Evolutionary conservation across 345 rosid genomes (phyloP).

Genomic region (Erucastrum elatum): DNA sequence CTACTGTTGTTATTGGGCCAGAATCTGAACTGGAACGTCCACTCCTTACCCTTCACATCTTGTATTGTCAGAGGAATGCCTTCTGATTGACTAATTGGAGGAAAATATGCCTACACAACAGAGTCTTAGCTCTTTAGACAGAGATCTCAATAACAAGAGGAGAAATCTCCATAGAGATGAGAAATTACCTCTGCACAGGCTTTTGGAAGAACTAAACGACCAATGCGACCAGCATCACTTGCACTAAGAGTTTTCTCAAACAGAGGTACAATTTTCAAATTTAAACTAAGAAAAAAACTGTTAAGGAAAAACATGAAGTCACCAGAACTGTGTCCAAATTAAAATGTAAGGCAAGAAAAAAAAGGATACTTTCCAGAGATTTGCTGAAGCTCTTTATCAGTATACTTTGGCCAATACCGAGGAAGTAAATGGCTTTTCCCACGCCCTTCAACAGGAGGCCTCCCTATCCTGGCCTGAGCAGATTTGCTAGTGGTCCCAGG

Average conservation of each 20-base stretch:
- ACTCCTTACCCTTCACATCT: constrained; percentile 85
- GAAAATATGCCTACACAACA: constrained; percentile 80
- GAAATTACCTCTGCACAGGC: constrained; percentile 88
- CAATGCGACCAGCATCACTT: constrained; percentile 98
- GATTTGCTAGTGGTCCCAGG: constrained; percentile 49
- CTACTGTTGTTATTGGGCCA: constrained; percentile 99
- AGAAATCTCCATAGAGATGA: not conserved
- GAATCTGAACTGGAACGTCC: constrained; percentile 97
- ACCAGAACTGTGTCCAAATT: not conserved
- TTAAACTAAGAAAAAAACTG: constrained; percentile 47
- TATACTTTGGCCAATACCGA: constrained; percentile 92
- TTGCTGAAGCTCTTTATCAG: constrained; percentile 88
- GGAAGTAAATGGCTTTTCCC: constrained; percentile 90
- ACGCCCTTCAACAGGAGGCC: constrained; percentile 84
- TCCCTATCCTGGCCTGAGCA: constrained; percentile 57
- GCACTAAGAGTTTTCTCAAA: constrained; percentile 96
- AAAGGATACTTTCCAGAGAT: constrained; percentile 94
- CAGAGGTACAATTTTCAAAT: constrained; percentile 75
- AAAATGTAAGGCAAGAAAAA: not conserved
- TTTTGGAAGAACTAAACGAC: constrained; percentile 93
- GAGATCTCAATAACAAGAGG: not conserved
- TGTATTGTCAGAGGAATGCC: constrained; percentile 84
- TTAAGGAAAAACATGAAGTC: constrained; percentile 31
- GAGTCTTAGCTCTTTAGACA: constrained; percentile 7
- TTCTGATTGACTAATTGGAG: constrained; percentile 88